Evolutionary conservation across 345 rosid species (phyloP).

Genomic region (Murraya koenigii): DNA sequence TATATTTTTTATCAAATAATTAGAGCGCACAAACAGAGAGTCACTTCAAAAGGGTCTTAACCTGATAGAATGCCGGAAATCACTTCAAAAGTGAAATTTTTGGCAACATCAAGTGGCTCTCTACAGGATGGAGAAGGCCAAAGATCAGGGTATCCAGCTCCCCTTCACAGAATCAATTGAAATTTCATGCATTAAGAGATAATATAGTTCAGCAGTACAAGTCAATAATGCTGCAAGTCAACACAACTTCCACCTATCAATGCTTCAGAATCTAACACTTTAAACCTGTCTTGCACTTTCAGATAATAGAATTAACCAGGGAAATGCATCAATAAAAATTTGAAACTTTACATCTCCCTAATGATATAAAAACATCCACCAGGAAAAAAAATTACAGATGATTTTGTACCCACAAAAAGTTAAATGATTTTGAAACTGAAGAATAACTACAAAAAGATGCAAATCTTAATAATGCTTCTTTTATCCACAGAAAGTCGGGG

Average conservation of each 20-base stretch:
- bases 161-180: conserved; percentile 52
- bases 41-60: conserved; percentile 21
- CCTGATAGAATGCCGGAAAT: conserved; percentile 83
- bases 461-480: background rate
- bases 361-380: background rate
- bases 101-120: conserved; percentile 95
- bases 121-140: conserved; percentile 90
- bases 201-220: background rate
- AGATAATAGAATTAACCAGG: background rate
- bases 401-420: background rate
- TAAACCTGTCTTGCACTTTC: background rate
- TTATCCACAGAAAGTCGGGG: background rate
- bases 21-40: background rate
- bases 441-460: background rate
- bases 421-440: background rate
- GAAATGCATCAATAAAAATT: background rate
- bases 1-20: background rate
- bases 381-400: background rate
- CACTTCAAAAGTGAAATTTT: conserved; percentile 74
- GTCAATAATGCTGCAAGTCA: background rate
- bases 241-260: background rate
- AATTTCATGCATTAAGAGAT: background rate
- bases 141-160: conserved; percentile 86
- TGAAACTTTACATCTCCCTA: background rate
- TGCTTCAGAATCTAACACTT: background rate